A percentile compares a stretch with the other conserved stretches of the same genome.
Evolutionary conservation across 2,329 filamentous ascomycete species (phyloP).

Genomic region (Scedosporium apiospermum): DNA sequence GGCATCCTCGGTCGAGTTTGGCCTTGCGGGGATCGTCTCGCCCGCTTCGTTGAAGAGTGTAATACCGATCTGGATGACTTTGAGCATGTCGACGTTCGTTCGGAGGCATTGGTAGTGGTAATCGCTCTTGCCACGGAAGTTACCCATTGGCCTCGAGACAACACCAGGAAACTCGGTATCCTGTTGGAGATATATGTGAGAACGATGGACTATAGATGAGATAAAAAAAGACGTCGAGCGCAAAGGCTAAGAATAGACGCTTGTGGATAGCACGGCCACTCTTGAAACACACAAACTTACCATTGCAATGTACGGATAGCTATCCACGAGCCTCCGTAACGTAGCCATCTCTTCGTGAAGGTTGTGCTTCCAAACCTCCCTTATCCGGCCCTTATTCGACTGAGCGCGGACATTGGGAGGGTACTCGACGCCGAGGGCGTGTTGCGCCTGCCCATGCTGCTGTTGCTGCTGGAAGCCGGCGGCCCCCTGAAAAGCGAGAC

Average conservation of each 20-base stretch:
- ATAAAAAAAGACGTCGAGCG: background rate
- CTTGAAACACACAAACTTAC: constrained; percentile 39
- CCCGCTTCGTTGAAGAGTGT: constrained; percentile 88
- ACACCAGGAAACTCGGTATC: constrained; percentile 99
- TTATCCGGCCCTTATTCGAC: constrained; percentile 73
- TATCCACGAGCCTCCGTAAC: constrained; percentile 73
- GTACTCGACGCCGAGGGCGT: constrained; percentile 18
- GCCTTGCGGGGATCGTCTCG: constrained; percentile 68
- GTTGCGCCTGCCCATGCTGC: constrained; percentile 30
- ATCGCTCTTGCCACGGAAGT: constrained; percentile 88
- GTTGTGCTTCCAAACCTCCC: constrained; percentile 93
- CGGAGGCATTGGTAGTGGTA: constrained; percentile 98
- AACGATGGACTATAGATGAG: background rate
- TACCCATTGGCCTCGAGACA: constrained; percentile 88
- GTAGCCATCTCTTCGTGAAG: constrained; percentile 83
- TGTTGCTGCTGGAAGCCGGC: constrained; percentile 44
- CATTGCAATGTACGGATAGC: constrained; percentile 96
- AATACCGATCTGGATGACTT: constrained; percentile 94
- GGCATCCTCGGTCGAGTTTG: constrained; percentile 35
- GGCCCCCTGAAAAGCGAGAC: constrained; percentile 9
- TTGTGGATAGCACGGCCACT: too few species aligned
- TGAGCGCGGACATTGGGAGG: constrained; percentile 36
- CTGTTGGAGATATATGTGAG: constrained; percentile 33
- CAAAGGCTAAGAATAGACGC: too few species aligned
- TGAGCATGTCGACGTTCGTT: constrained; percentile 94